phyloP scores from a whole-genome alignment of 805 yeast species.

The Candida ovalis region DNA sequence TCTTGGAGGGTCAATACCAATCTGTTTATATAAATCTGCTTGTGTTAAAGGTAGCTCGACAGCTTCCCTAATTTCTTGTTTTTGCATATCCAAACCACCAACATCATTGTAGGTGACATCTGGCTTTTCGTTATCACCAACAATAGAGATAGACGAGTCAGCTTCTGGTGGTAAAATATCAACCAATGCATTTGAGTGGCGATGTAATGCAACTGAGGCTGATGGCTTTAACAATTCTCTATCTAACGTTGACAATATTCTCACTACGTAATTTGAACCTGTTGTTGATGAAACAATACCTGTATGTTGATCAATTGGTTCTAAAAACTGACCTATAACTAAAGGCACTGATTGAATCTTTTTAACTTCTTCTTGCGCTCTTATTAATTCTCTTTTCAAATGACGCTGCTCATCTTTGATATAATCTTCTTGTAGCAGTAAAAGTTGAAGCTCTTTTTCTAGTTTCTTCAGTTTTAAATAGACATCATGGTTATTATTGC shows the following conservation, averaged over 20 bases:
- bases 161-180: constrained; percentile 99
- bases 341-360: constrained; percentile 96
- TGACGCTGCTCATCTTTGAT: constrained; percentile 98
- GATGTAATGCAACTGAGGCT: constrained; percentile 93
- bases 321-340: constrained; percentile 96
- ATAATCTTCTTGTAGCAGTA: constrained; percentile 89
- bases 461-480: constrained; percentile 82
- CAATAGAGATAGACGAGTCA: constrained; percentile 91
- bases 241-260: constrained; percentile 90
- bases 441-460: constrained; percentile 84
- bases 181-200: constrained; percentile 96
- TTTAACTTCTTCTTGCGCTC: constrained; percentile 98
- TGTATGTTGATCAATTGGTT: constrained; percentile 93
- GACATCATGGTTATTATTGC: constrained; percentile 51
- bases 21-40: constrained; percentile 92
- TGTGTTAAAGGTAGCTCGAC: constrained; percentile 95
- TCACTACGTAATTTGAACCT: constrained; percentile 94
- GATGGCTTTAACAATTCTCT: constrained; percentile 92
- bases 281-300: constrained; percentile 98
- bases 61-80: constrained; percentile 98
- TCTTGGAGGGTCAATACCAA: constrained; percentile 98
- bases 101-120: constrained; percentile 95
- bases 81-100: constrained; percentile 99
- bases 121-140: constrained; percentile 91
- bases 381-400: constrained; percentile 84